Evolutionary conservation across 345 rosid genomes (phyloP), one percentile per base, ranked within the genome.

Genomic region (Psidium guajava): DNA sequence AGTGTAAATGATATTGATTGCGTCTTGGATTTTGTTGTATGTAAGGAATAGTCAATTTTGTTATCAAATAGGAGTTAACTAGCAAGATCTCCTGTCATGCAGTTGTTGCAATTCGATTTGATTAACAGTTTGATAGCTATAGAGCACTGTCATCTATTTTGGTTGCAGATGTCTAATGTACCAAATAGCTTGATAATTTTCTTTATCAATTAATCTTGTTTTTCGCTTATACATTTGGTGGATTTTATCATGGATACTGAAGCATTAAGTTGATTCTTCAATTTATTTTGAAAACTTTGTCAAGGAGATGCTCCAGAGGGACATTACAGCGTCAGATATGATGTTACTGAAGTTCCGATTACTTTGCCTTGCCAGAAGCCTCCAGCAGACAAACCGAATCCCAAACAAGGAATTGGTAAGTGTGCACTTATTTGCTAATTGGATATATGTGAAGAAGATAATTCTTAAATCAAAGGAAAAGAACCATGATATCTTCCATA

Each of bases 361-460:
- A 55, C 92, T 52, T 88, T 97, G 84, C 96, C 99, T 87, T 93
- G 91, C 88, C 98, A 94, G 89, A 97, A 94, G 89, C 99, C 93
- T 91, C 94, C 86, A 11, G 86, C 90, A 7, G 98, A 95, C 90
- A 97, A 94, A 89, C 99, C 99, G 28, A 97, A 96, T 89, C 99
- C 99, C 54, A 96, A 94, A 89, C 99, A 97, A 90, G 99, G 99
- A 92, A 91, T 96, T 11, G 99, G 99, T 97, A 9, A 69, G 77
- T 69, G 77, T 69, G 77, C 6, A 16, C 47, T 69, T 42, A 27
- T 83, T n/a, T 80, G 54, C 82, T 44, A 59, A 77, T 53, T 82
- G 27, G 25, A 32, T 32, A 4, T 47, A 69, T 20, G 77, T 18
- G 25, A 69, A 69, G 47, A 69, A 69, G 16, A 69, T 69, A 5